Conservation (phyloP, 2,329 filamentous ascomycete genomes). For the Pseudocercospora fijiensis region DNA sequence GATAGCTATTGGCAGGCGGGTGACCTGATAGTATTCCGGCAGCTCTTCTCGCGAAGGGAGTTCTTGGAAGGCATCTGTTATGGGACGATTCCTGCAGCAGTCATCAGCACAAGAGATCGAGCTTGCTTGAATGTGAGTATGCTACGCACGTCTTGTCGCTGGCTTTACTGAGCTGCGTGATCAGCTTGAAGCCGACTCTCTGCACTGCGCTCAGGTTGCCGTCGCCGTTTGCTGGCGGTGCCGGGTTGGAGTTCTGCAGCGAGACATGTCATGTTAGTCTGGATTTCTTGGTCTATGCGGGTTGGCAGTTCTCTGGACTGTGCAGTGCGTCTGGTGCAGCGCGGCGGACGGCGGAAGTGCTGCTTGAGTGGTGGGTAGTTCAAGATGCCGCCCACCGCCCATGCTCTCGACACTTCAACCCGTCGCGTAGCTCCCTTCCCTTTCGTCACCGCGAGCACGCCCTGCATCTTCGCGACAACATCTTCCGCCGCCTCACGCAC, state of each 20-base stretch:
- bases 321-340: constrained; percentile 24
- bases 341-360: constrained; percentile 33
- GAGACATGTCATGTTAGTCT: constrained; percentile 23
- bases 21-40: constrained; percentile 74
- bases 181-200: constrained; percentile 67
- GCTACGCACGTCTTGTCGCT: constrained; percentile 74
- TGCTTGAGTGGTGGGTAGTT: constrained; percentile 25
- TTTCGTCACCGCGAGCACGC: constrained; percentile 3
- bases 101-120: constrained; percentile 13
- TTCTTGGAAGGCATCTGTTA: constrained; percentile 72
- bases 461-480: constrained; percentile 16
- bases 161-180: constrained; percentile 72
- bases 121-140: background rate
- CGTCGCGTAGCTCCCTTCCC: constrained; percentile 24
- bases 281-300: constrained; percentile 4
- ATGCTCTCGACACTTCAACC: constrained; percentile 29
- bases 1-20: constrained; percentile 75
- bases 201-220: constrained; percentile 40
- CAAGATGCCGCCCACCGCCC: constrained; percentile 26
- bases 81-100: constrained; percentile 61
- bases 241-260: constrained; percentile 34
- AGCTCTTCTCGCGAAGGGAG: constrained; percentile 57
- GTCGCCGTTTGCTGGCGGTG: constrained; percentile 22
- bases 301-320: background rate
- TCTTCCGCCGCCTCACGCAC: constrained; percentile 6